These are phyloP conservation scores for Cyberlindnera subsufficiens DNA, from an alignment of 805 yeast genomes.

Conservation along the genomic window DNA sequence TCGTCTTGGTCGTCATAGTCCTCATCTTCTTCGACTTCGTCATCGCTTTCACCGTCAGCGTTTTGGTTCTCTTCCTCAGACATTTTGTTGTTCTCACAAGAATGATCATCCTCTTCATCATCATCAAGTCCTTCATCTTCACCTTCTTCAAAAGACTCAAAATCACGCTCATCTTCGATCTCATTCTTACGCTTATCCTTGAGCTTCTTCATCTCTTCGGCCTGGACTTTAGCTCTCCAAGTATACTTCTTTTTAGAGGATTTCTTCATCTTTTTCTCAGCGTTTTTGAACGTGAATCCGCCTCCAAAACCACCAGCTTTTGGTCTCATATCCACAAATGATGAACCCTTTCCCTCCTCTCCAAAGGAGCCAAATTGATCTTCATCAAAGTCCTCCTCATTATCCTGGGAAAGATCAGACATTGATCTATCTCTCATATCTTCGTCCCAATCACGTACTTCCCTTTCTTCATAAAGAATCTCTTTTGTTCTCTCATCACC, in stretches of 20 bases:
- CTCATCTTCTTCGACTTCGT: constrained; percentile 30
- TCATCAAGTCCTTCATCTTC: constrained; percentile 31
- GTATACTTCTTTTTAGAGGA: constrained; percentile 52
- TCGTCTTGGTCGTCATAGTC: constrained; percentile 23
- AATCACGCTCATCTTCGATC: constrained; percentile 2
- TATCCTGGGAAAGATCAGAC: constrained; percentile 17
- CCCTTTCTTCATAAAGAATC: constrained; percentile 65
- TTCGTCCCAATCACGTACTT: constrained; percentile 55
- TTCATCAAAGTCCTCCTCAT: constrained; percentile 12
- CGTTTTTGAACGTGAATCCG: constrained; percentile 64
- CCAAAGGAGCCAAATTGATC: constrained; percentile 21
- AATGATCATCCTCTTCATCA: constrained; percentile 36
- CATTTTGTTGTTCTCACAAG: constrained; percentile 39
- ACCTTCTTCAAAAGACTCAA: constrained; percentile 32
- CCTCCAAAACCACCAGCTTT: constrained; percentile 54
- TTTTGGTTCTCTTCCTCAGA: constrained; percentile 29
- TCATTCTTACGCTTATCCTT: constrained; percentile 23
- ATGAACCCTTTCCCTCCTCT: constrained; percentile 10
- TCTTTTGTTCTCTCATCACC: constrained; percentile 55
- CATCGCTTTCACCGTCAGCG: constrained; percentile 38
- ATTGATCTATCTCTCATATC: constrained; percentile 25
- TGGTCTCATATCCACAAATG: constrained; percentile 72
- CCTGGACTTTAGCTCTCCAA: constrained; percentile 59
- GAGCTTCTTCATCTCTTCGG: constrained; percentile 28
- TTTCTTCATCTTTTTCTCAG: constrained; percentile 43